A percentile compares a stretch with the other conserved stretches of the same genome.
These are phyloP conservation scores for Logfia minima DNA, from an alignment of 129 eudicot genomes.

Conservation along the genomic window DNA sequence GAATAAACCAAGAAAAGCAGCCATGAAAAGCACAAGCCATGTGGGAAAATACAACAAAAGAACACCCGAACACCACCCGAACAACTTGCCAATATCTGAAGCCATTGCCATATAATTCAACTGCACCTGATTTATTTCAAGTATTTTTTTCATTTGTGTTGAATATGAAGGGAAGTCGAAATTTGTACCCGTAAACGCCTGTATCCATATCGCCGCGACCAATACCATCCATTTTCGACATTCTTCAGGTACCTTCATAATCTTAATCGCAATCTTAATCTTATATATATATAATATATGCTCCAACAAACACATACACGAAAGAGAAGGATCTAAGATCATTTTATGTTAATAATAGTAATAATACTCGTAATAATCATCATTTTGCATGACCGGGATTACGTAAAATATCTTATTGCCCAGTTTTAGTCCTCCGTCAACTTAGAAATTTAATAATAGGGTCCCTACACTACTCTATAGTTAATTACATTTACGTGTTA, in stretches of 20 bases:
- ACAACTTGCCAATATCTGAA: constrained; percentile 58
- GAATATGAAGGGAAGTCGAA: constrained; percentile 65
- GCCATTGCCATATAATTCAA: constrained; percentile 54
- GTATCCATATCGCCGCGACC: constrained; percentile 57
- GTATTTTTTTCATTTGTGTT: constrained; percentile 42
- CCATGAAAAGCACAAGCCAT: constrained; percentile 57
- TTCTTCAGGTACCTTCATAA: constrained; percentile 19
- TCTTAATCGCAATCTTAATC: background rate
- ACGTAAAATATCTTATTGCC: no score
- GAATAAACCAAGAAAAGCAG: constrained; percentile 53
- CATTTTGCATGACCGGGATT: no score
- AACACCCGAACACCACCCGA: constrained; percentile 72
- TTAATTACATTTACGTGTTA: no score
- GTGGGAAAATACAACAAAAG: constrained; percentile 47
- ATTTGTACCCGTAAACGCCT: constrained; percentile 65
- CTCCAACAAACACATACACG: constrained; percentile 3
- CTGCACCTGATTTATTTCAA: constrained; percentile 49
- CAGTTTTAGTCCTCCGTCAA: no score
- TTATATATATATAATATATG: background rate
- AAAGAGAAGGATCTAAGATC: background rate
- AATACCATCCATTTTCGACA: constrained; percentile 59
- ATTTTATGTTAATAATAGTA: no score
- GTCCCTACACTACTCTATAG: no score
- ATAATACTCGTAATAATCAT: no score
- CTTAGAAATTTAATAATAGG: no score